phyloP scores from a whole-genome alignment of 257 asterid species.

The Jaltomata sinuosa region DNA sequence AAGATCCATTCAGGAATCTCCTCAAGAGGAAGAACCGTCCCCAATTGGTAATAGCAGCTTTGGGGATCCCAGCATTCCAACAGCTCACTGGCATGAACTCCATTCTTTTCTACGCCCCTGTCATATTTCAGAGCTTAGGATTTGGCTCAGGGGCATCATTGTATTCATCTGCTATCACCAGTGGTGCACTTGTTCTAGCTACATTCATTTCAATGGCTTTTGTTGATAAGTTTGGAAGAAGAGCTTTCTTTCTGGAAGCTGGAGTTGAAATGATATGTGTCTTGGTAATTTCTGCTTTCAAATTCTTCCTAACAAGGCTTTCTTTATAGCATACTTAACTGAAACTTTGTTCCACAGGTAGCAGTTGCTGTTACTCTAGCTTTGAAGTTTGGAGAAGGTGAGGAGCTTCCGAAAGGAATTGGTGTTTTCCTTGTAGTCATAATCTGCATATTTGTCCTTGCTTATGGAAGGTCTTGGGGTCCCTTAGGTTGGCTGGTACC shows the following conservation, averaged over 20 bases:
- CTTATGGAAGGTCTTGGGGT: constrained; percentile 77
- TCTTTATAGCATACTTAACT: background rate
- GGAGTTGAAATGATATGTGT: constrained; percentile 59
- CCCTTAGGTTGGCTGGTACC: constrained; percentile 92
- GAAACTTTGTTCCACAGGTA: constrained; percentile 28
- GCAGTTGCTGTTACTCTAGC: constrained; percentile 70
- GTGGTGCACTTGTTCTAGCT: constrained; percentile 31
- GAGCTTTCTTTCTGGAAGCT: constrained; percentile 62
- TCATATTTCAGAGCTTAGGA: constrained; percentile 44
- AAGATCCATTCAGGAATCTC: constrained; percentile 31
- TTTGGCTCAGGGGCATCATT: constrained; percentile 34
- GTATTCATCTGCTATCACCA: constrained; percentile 35
- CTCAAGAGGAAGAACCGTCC: constrained; percentile 39
- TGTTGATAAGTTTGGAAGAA: constrained; percentile 33
- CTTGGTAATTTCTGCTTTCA: constrained; percentile 24
- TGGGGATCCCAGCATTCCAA: constrained; percentile 45
- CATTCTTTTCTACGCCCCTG: constrained; percentile 55
- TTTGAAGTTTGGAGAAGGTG: constrained; percentile 57
- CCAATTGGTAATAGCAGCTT: constrained; percentile 22
- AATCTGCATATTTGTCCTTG: constrained; percentile 59
- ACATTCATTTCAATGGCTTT: constrained; percentile 32
- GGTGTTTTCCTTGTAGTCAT: constrained; percentile 47
- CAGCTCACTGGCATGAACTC: constrained; percentile 64
- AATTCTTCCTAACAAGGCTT: background rate
- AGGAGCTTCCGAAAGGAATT: constrained; percentile 34